Evolutionary conservation across 805 yeast genomes (phyloP), one percentile per base, ranked within the genome.

Genomic region (Wickerhamomyces silvicola): DNA sequence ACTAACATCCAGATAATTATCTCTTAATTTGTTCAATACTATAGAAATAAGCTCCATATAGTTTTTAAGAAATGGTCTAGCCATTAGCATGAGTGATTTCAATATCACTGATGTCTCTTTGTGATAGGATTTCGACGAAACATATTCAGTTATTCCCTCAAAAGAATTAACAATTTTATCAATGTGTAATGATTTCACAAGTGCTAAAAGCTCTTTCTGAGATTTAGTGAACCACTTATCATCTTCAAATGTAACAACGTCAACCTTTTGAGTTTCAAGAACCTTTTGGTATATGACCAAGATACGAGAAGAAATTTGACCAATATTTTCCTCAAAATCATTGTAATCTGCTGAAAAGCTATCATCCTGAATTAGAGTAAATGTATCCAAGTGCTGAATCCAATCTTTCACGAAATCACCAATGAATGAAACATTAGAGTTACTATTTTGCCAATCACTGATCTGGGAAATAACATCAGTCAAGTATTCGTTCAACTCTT

Each of bases 211-310:
- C 25, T 66, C 62, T 26, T 60, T 66, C 36, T 78, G 78, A 2
- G 76, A 42, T 1, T 46, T 34, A 4, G 63, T 53, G 20, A 85
- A 64, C 95, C 95, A 88, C n/a, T 66, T 62, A 37, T 82, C 88
- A 17, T 69, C 76, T 2, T 68, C 79, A 14, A 61, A 71, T 2
- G 55, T 41, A 3, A 73, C 44, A 2, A 43, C 31, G 3, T 41
- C 54, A 1, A 29, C 30, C 12, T 27, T 19, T 14, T 36, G 22
- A 11, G 28, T 8, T 31, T 42, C 33, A 13, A 46, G 33, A 15
- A 70, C 56, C 38, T 72, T 71, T 56, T 88, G 97, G 43, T 82
- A 69, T 1, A 80, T 68, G 19, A 88, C 63, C 33, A 87, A 57
- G 13, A 85, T 67, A 3, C 80, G 67, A 12, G 72, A 72, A 4